Evolutionary conservation across 495 filamentous ascomycete species (phyloP).

Genomic region (Halenospora varia): DNA sequence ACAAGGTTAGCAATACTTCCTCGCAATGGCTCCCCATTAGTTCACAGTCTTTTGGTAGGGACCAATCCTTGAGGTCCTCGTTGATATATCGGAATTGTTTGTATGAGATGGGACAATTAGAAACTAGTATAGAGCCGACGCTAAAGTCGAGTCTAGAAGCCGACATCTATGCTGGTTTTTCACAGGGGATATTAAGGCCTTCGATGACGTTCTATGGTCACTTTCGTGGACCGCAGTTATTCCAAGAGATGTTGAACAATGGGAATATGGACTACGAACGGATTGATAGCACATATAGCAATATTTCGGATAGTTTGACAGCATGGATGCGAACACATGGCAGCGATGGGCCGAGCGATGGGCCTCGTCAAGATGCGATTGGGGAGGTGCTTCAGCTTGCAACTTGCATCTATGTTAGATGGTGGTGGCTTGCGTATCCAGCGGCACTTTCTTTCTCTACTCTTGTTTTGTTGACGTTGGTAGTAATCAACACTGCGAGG

Average conservation of each 20-base stretch:
- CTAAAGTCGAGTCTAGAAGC: neutral
- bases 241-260: neutral
- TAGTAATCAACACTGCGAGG: neutral
- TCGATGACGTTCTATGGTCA: neutral
- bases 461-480: neutral
- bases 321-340: neutral
- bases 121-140: neutral
- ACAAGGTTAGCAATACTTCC: neutral
- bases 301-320: neutral
- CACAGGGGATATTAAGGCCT: neutral
- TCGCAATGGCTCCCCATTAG: neutral
- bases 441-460: neutral
- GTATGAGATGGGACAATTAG: neutral
- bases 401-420: neutral
- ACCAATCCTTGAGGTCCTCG: neutral
- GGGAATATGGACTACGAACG: neutral
- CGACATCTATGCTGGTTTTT: neutral
- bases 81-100: neutral
- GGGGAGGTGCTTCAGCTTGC: neutral
- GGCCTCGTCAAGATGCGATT: neutral
- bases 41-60: neutral
- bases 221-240: neutral
- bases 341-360: neutral
- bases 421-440: neutral
- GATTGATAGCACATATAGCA: neutral